Evolutionary conservation across 768 basidiomycete genomes (phyloP), one percentile per base, ranked within the genome.

Genomic region (Exsudoporus frostii): DNA sequence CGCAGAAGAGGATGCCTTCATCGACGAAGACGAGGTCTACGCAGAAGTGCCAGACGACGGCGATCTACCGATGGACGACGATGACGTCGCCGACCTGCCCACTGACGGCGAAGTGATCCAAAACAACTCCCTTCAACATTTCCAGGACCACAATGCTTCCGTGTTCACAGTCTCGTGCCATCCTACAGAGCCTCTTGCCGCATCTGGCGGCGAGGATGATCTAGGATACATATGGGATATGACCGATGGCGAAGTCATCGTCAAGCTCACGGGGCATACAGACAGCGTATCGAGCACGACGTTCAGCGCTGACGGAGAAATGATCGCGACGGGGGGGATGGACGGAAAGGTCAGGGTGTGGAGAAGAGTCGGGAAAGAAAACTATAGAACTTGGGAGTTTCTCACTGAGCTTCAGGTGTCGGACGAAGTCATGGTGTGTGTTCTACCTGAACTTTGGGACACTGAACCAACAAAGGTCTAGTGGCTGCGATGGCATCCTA

Each of bases 401-500:
- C 74, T 97, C 69, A 94, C 90, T 6, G 90, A 90, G 65, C 74
- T 99, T 33, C 88, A 93, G 60, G 96, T 96, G 2, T 91, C 92
- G 8, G 94, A 97, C 72, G 97, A 99, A 76, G 88, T 98, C 58
- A 89, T 87, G 79, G 96, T 96, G 64, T 56, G 85, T 74, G 17
- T 41, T 58, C 51, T 52, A 17, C n/a, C 36, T 27, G n/a, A 15
- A 17, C 34, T 30, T 44, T 17, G 44, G 6, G 27, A 53, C 30
- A 37, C 42, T 30, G 39, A 10, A 40, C 38, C n/a, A 45, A 57
- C 52, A 43, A 61, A 48, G 11, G 20, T 1, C 5, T 33, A 98
- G 95, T 98, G 92, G 80, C 65, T 98, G 45, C 78, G 84, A 74
- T 99, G 96, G 96, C 97, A 99, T 76, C 97, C 97, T 0, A 95